Conservation (phyloP, 768 basidiomycete species). For the Mycena haematopus region DNA sequence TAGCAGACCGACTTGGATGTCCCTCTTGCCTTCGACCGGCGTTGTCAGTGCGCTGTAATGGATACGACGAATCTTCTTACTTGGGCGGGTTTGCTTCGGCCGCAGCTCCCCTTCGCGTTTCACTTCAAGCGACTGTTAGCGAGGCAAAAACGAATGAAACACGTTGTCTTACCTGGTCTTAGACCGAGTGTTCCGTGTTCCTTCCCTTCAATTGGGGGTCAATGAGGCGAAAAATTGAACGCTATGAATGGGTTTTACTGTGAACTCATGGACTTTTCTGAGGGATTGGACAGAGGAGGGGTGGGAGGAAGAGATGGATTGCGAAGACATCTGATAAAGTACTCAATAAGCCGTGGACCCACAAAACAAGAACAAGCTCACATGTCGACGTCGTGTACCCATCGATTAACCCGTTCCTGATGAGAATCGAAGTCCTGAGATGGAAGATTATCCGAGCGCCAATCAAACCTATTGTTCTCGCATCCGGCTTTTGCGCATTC, state of each 20-base stretch:
- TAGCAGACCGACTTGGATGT: no score
- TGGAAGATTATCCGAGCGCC: slow-evolving; percentile 13
- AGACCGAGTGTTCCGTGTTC: no score
- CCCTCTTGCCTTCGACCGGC: no score
- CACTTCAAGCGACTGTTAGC: no score
- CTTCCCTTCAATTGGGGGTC: no score
- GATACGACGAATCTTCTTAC: no score
- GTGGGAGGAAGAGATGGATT: slow-evolving; percentile 10
- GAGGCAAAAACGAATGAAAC: no score
- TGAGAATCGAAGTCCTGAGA: not conserved
- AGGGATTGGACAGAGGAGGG: slow-evolving; percentile 1
- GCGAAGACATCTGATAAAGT: slow-evolving; percentile 10
- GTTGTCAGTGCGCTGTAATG: no score
- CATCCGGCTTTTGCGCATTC: not conserved
- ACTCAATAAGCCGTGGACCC: not conserved
- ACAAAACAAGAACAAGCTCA: not conserved
- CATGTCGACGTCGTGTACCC: slow-evolving; percentile 12
- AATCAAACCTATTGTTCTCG: slow-evolving; percentile 18
- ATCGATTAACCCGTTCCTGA: slow-evolving; percentile 6
- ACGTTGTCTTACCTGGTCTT: no score
- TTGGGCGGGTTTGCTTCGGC: no score
- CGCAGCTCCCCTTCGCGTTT: no score
- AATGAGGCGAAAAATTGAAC: not conserved
- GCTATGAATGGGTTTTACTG: not conserved
- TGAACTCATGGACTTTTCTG: not conserved